Base-by-base conservation (phyloP, 306 rosid genomes). In the Calophaca sinica region DNA sequence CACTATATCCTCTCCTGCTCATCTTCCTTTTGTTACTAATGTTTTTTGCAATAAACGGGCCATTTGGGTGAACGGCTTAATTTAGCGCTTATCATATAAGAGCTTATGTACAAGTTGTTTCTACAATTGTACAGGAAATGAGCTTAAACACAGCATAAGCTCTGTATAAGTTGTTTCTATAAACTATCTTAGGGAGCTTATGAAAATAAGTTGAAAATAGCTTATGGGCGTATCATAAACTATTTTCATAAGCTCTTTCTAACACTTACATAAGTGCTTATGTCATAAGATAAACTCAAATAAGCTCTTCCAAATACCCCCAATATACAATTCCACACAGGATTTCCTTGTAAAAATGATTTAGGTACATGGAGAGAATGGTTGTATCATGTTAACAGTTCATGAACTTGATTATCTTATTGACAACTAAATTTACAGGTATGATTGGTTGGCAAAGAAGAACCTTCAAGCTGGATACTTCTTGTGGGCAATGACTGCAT, bases 401-500 rank as follows among this genome's bases (percentile, higher is more conserved):
- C 55, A 15, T 52, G 41, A 54, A 75, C 75, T 77, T 76, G 26
- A 75, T 49, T 66, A 59, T 57, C 78, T 62, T 7, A 42, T 73
- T 75, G 55, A 51, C 67, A 33, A 78, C 78, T 65, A 49, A 62
- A 54, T 78, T 79, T 74, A 59, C 84, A 96, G 99, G 90, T 96
- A 86, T 39, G 99, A 96, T 82, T 92, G 98, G 99, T 78, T 96
- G 76, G 88, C 98, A 44, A 96, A 89, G 86, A 92, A 84, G 86
- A 90, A 63, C 60, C 97, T 96, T 51, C 85, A 87, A 11, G 68
- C 84, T 4, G 99, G 99, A 50, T 96, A 96, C 90, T 96, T 96
- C 65, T 68, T 96, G 55, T 90, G 99, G 99, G 97, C 93, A 63
- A 96, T 96, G 98, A 80, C 92, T 46, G 99, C 99, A 49, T 96